Percentiles rank a stretch among this genome's conserved stretches.
Evolutionary conservation across 2,329 filamentous ascomycete genomes (phyloP).

Genomic region (Venturia pyrina): DNA sequence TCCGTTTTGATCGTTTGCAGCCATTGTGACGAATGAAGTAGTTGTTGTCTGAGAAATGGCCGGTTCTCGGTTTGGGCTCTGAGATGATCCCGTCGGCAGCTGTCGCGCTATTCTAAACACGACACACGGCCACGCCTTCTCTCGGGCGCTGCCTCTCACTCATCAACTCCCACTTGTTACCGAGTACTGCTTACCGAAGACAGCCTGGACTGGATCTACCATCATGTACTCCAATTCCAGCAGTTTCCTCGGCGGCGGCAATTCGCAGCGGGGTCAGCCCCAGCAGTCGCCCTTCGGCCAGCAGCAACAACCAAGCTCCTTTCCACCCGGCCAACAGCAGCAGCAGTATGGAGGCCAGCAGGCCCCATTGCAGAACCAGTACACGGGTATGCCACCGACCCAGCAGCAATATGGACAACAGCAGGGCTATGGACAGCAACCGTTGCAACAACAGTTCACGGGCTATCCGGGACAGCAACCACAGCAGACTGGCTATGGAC

Average conservation of each 20-base stretch:
- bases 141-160: neutral
- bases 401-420: slow-evolving; percentile 39
- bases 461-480: slow-evolving; percentile 50
- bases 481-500: slow-evolving; percentile 55
- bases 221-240: slow-evolving; percentile 84
- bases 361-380: slow-evolving; percentile 47
- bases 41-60: slow-evolving; percentile 15
- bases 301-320: slow-evolving; percentile 45
- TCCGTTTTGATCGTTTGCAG: slow-evolving; percentile 19
- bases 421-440: slow-evolving; percentile 46
- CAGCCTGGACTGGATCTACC: neutral
- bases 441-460: slow-evolving; percentile 40
- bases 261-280: slow-evolving; percentile 58
- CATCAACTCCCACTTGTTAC: slow-evolving; percentile 10
- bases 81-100: no score
- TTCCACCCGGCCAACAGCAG: slow-evolving; percentile 46
- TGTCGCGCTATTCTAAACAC: slow-evolving; percentile 1
- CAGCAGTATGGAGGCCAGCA: slow-evolving; percentile 46
- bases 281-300: slow-evolving; percentile 42
- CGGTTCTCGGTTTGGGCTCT: no score
- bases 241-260: slow-evolving; percentile 71
- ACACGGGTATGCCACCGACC: slow-evolving; percentile 47
- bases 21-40: slow-evolving; percentile 17
- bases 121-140: neutral
- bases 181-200: neutral